Evolutionary conservation across 495 filamentous ascomycete species (phyloP), one percentile per base, ranked within the genome.

Genomic region (Annulohypoxylon bovei): DNA sequence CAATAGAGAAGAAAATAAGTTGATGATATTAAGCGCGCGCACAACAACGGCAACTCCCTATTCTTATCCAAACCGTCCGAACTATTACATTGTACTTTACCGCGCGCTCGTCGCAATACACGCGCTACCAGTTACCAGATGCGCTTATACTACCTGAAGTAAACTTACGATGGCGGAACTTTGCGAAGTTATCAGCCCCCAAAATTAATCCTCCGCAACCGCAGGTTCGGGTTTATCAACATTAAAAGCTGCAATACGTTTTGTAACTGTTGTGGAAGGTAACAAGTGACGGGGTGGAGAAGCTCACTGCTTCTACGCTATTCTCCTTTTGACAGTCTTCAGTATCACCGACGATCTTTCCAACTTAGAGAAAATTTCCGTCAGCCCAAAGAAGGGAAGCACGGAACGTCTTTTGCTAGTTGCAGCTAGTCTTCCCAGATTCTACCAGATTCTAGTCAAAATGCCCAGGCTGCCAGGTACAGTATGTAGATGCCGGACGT

Each of bases 1-100:
- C n/a, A n/a, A 52, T 66, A 66, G 32, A 40, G 42, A 44, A 53
- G 52, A 40, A 11, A 27, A 16, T 6, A 46, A 16, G 11, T 58
- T 18, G 7, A 25, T 28, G 63, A 42, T 7, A 16, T 30, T 68
- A 68, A 68, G 66, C 66, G 66, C 66, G 66, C 66, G 58, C 66
- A 46, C 37, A 33, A 27, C 22, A 40, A 30, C 14, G 37, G 37
- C n/a, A 40, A 52, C 5, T 5, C 27, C 35, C 25, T 67, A 18
- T 47, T 54, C 28, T 37, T 22, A 44, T 37, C 11, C 12, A 9
- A 5, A 6, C 18, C 44, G 49, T 18, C n/a, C 39, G n/a, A 7
- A 20, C 46, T 20, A 27, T 37, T 9, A 6, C 2, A 33, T 52
- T 32, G 4, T 52, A 4, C 30, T 61, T 55, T 65, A 33, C 67